These are phyloP conservation scores for Pythium folliculosum DNA, from an alignment of 352 stramenopile genomes.

Conservation along the genomic window DNA sequence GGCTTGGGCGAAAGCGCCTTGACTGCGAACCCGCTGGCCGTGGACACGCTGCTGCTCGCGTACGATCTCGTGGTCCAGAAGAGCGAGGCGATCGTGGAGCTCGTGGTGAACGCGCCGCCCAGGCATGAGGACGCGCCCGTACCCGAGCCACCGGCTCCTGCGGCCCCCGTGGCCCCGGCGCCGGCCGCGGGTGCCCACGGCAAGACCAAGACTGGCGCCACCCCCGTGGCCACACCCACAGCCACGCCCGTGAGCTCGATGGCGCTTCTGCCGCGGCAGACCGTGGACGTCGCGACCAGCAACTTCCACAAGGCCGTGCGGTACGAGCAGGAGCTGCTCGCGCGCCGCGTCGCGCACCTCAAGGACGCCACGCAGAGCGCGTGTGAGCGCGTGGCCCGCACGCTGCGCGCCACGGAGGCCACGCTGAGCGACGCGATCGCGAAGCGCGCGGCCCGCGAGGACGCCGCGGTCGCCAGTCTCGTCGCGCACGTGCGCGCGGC, in stretches of 20 bases:
- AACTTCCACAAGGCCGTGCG: conserved; percentile 62
- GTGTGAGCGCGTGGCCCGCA: conserved; percentile 48
- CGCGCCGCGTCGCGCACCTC: conserved; percentile 51
- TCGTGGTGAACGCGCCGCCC: conserved; percentile 26
- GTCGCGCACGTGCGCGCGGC: conserved; percentile 45
- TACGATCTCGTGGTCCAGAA: conserved; percentile 51
- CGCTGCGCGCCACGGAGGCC: conserved; percentile 51
- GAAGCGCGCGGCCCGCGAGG: conserved; percentile 47
- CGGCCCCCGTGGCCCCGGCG: not conserved
- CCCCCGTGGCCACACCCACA: conserved; percentile 21
- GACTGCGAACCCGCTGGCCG: conserved; percentile 22
- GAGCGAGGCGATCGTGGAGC: conserved; percentile 43
- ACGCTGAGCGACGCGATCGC: conserved; percentile 46
- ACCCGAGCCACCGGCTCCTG: conserved; percentile 12
- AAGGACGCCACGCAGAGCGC: conserved; percentile 40
- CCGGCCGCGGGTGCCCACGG: not conserved
- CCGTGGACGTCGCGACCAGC: conserved; percentile 35
- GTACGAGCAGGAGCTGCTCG: conserved; percentile 63
- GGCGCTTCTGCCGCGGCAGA: conserved; percentile 5
- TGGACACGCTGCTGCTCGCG: conserved; percentile 44
- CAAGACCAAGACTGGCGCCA: conserved; percentile 17
- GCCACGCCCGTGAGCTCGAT: conserved; percentile 20
- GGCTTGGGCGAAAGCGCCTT: not conserved
- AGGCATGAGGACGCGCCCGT: conserved; percentile 11
- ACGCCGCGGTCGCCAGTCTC: conserved; percentile 47